phyloP scores from a whole-genome alignment of 148 eudicot genomes.

The Cornus suecica region DNA sequence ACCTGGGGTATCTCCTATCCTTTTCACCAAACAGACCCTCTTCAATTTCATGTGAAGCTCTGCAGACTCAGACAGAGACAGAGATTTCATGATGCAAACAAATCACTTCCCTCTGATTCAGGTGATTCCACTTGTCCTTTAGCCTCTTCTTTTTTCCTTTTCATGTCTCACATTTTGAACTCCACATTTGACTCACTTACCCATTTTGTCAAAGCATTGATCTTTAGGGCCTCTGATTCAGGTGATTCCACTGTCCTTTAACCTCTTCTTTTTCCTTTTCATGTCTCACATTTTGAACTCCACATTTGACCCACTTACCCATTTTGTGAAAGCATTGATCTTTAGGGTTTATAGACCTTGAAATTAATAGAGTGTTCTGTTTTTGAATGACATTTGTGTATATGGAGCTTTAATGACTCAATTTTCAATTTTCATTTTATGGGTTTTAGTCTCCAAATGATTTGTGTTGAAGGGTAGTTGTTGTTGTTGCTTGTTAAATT shows the following conservation, averaged over 20 bases:
- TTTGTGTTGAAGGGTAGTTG: slow-evolving; percentile 5
- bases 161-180: not conserved
- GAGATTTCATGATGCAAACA: slow-evolving; percentile 30
- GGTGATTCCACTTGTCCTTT: too few species aligned
- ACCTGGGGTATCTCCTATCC: slow-evolving; percentile 3
- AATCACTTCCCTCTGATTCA: slow-evolving; percentile 42
- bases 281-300: not conserved
- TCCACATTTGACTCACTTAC: not conserved
- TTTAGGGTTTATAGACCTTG: not conserved
- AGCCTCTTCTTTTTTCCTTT: not conserved
- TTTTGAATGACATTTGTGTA: not conserved
- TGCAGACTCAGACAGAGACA: slow-evolving; percentile 1
- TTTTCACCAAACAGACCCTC: slow-evolving; percentile 20
- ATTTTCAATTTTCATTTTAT: not conserved
- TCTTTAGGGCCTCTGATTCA: slow-evolving; percentile 23
- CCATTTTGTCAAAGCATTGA: not conserved
- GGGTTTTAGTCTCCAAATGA: slow-evolving; percentile 10
- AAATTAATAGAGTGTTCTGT: not conserved
- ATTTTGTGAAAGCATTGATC: not conserved
- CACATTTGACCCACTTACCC: not conserved
- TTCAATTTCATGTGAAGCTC: slow-evolving; percentile 21
- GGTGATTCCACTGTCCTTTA: slow-evolving; percentile 22
- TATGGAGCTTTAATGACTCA: not conserved
- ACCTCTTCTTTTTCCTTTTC: not conserved
- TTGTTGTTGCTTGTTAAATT: slow-evolving; percentile 3